Conservation (phyloP, 2,329 filamentous ascomycete genomes). For the Fusarium longipes region DNA sequence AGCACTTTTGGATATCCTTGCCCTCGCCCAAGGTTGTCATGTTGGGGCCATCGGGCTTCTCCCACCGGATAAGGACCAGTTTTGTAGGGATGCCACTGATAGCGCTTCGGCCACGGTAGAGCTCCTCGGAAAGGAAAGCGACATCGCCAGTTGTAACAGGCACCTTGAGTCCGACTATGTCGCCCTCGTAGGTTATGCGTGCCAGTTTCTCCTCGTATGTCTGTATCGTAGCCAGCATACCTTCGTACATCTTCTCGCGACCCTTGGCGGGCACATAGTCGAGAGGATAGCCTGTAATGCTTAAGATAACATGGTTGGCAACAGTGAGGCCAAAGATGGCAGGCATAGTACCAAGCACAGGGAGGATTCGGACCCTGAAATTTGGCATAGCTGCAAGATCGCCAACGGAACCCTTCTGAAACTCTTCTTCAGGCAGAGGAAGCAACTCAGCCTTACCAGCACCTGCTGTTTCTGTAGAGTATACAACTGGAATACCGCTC, state of each 20-base stretch:
- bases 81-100: slow-evolving; percentile 85
- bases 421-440: slow-evolving; percentile 88
- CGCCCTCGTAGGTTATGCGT: slow-evolving; percentile 51
- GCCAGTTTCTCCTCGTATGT: slow-evolving; percentile 82
- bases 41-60: slow-evolving; percentile 69
- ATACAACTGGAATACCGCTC: slow-evolving; percentile 90
- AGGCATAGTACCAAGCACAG: slow-evolving; percentile 96
- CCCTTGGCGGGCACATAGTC: slow-evolving; percentile 85
- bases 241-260: slow-evolving; percentile 92
- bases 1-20: slow-evolving; percentile 80
- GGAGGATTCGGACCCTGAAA: slow-evolving; percentile 93
- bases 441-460: slow-evolving; percentile 92
- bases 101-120: slow-evolving; percentile 84
- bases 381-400: slow-evolving; percentile 91
- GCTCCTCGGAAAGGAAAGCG: slow-evolving; percentile 88
- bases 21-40: slow-evolving; percentile 70
- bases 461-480: slow-evolving; percentile 88
- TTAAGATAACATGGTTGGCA: slow-evolving; percentile 92
- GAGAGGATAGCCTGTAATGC: slow-evolving; percentile 83
- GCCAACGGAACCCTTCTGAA: slow-evolving; percentile 83
- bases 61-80: slow-evolving; percentile 84
- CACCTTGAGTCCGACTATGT: slow-evolving; percentile 76
- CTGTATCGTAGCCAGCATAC: slow-evolving; percentile 80
- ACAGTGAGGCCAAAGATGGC: slow-evolving; percentile 92
- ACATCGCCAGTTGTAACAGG: slow-evolving; percentile 84